Base-by-base conservation (phyloP, 257 asterid species). In the Solanum medicagineum region DNA sequence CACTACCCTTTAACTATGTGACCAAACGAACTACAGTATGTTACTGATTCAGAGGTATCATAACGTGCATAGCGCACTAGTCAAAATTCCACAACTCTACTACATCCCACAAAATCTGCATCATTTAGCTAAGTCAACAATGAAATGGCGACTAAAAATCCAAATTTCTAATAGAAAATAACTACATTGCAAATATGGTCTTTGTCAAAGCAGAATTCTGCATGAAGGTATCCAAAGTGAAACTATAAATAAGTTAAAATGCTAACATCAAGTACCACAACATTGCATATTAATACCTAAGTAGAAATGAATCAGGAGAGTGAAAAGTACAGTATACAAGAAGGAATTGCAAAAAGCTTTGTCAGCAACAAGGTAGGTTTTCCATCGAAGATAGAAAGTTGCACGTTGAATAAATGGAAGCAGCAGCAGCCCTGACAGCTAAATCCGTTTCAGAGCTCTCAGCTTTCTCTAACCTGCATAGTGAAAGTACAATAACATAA, bases 321-420 rank as follows among this genome's bases (percentile, higher is more conserved):
- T 77, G 17, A 79, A 53, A 49, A 79, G 65, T 51, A 79, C 49
- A 79, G 65, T 51, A 51, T 16, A 79, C 65, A 56, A 29, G 81
- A 74, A 47, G 83, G 42, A 53, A 56, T 10, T 79, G 65, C 26
- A 29, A 53, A 53, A 29, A 29, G 22, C 8, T 8, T 16, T 53
- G 26, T 87, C 87, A 90, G 91, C 88, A 89, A 74, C 89, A 90
- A 40, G 94, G 91, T 26, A 40, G 80, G 71, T 93, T 93, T 81
- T 91, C 91, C 88, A 66, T 91, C 10, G 98, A 93, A 20, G 89
- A 84, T 87, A 93, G 83, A 90, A 89, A 93, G 88, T 93, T 94
- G 97, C 98, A 94, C 0, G 98, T 96, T 6, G 99, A 93, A 88
- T 96, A 96, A 86, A 96, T 92, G 62, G 99, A 93, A 85, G 98